Conservation (phyloP, 176 grass and related monocot species). For the Bothriochloa decipiens region DNA sequence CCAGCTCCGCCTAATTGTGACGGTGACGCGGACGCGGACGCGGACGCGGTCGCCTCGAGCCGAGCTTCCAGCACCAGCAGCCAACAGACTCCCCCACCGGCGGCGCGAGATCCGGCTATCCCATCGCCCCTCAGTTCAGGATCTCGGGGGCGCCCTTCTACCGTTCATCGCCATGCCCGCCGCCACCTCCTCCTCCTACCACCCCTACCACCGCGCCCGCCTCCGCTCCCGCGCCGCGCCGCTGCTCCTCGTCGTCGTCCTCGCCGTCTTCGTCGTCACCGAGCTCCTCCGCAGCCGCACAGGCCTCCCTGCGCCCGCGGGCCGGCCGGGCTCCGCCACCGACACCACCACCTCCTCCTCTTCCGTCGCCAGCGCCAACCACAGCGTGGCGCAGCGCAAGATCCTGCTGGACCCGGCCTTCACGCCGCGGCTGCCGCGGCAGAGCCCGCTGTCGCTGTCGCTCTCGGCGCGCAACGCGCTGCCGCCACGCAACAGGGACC, state of each 20-base stretch:
- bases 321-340: background rate
- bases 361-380: slow-evolving; percentile 13
- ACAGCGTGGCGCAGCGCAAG: slow-evolving; percentile 37
- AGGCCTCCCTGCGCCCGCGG: background rate
- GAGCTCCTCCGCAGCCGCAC: slow-evolving; percentile 58
- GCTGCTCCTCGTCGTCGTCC: slow-evolving; percentile 51
- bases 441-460: slow-evolving; percentile 76
- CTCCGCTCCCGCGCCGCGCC: slow-evolving; percentile 52
- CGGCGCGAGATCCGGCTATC: slow-evolving; percentile 41
- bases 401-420: slow-evolving; percentile 62
- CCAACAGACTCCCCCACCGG: slow-evolving; percentile 42
- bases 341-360: background rate
- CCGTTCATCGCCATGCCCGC: slow-evolving; percentile 13
- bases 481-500: slow-evolving; percentile 67
- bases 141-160: slow-evolving; percentile 16
- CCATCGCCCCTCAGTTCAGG: slow-evolving; percentile 18
- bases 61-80: background rate
- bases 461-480: slow-evolving; percentile 68
- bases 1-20: slow-evolving; percentile 25
- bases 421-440: slow-evolving; percentile 64
- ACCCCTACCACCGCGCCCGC: slow-evolving; percentile 39
- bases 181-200: background rate
- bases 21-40: too few relatives aligned
- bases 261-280: slow-evolving; percentile 61
- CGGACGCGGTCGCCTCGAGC: background rate